phyloP scores from a whole-genome alignment of 169 alveolate genomes.

The Plasmodium reichenowi region DNA sequence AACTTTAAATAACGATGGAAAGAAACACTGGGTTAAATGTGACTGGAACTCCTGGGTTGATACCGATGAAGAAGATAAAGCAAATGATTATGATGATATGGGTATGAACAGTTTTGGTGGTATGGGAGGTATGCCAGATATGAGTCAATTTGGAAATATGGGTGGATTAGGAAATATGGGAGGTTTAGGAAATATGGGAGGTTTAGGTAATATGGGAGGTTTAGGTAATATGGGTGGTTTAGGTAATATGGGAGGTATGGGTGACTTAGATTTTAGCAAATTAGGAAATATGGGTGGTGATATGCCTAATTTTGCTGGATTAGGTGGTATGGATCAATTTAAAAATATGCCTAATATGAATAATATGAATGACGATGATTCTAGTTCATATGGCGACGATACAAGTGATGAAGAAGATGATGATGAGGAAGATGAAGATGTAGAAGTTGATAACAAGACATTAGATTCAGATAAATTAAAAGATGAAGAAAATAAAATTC shows the following conservation, averaged over 20 bases:
- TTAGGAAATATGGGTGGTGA: slow-evolving; percentile 76
- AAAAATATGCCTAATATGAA: slow-evolving; percentile 74
- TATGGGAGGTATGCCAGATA: slow-evolving; percentile 72
- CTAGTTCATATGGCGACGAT: slow-evolving; percentile 74
- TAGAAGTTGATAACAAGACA: slow-evolving; percentile 24
- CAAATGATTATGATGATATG: slow-evolving; percentile 80
- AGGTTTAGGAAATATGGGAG: slow-evolving; percentile 80
- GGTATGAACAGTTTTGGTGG: slow-evolving; percentile 84
- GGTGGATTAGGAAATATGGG: slow-evolving; percentile 83
- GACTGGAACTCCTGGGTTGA: slow-evolving; percentile 89
- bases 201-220: slow-evolving; percentile 79
- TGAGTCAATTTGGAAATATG: slow-evolving; percentile 66
- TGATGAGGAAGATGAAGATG: slow-evolving; percentile 44
- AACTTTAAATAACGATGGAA: slow-evolving; percentile 84
- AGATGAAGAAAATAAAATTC: slow-evolving; percentile 49
- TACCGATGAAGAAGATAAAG: slow-evolving; percentile 85
- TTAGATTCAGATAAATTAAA: slow-evolving; percentile 10
- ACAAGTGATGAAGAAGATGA: slow-evolving; percentile 62
- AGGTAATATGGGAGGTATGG: slow-evolving; percentile 82
- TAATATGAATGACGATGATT: slow-evolving; percentile 68
- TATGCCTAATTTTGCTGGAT: slow-evolving; percentile 67
- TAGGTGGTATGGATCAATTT: slow-evolving; percentile 77
- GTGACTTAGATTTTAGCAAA: slow-evolving; percentile 66
- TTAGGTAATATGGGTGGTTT: slow-evolving; percentile 77
- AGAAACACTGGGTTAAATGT: slow-evolving; percentile 86